Base-by-base conservation (phyloP, 179 eudicot species). In the Silene coronaria region DNA sequence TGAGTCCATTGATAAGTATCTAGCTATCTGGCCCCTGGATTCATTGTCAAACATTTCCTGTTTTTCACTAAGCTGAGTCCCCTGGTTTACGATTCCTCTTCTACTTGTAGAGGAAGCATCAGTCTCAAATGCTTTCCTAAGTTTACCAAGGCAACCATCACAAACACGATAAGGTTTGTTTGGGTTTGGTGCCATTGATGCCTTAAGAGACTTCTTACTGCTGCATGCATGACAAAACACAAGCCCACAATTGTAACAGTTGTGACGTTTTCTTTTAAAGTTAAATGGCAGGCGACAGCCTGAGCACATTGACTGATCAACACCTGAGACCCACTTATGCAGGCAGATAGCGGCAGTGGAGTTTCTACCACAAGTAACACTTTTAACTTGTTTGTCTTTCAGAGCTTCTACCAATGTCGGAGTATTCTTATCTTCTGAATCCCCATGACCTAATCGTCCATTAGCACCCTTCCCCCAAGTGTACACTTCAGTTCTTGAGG, bases 381-480 rank as follows among this genome's bases (percentile, higher is more conserved):
- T 89, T 87, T 88, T 89, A 36, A 92, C 98, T 83, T 94, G 98
- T 80, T 94, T 94, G 80, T 94, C 97, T 80, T 88, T 94, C 48
- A 94, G 79, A 79, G 98, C 88, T 82, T 90, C 97, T n/a, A 92
- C 95, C 80, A 89, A 80, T 74, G 91, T 90, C 17, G 98, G 98
- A 61, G 83, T 76, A 76, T 82, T 90, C 80, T 88, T 83, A 77
- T 94, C 98, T 78, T 92, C 96, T 59, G 85, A 80, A 82, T 92
- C 90, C 58, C 98, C 98, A 71, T 94, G 98, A 82, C 98, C 98
- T 79, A 94, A 79, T 78, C 95, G 86, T 61, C 98, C 98, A 85
- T 90, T 92, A 61, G 95, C 96, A 63, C 97, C 97, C 79, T 94
- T 94, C 0, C 98, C 98, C 98, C 98, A 94, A 21, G 98, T 94